phyloP scores from a whole-genome alignment of 192 early-diverging fungal species.

The Diversispora epigaea region DNA sequence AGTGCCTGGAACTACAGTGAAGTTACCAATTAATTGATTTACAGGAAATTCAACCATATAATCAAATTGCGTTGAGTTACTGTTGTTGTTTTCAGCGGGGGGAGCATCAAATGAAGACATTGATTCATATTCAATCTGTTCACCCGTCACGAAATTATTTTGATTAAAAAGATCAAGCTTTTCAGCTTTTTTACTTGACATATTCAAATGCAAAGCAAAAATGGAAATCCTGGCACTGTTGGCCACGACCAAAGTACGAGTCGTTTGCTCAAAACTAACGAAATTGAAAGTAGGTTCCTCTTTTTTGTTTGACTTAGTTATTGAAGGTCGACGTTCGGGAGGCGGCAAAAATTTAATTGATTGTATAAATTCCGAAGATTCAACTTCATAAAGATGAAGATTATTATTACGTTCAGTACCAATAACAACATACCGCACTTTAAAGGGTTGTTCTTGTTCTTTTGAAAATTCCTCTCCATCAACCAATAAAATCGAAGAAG shows the following conservation, averaged over 20 bases:
- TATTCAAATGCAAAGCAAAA: conserved; percentile 37
- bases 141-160: conserved; percentile 3
- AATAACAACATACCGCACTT: conserved; percentile 42
- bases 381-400: conserved; percentile 42
- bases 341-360: conserved; percentile 45
- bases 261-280: conserved; percentile 43
- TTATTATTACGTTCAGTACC: conserved; percentile 43
- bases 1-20: conserved; percentile 42
- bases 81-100: not conserved
- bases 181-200: not conserved
- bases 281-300: conserved; percentile 49
- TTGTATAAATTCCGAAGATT: conserved; percentile 33
- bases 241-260: conserved; percentile 40
- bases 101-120: conserved; percentile 19
- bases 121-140: conserved; percentile 24
- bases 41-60: conserved; percentile 52
- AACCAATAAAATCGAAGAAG: conserved; percentile 30
- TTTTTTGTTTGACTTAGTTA: conserved; percentile 36
- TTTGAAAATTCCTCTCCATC: conserved; percentile 29
- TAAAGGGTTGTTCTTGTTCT: conserved; percentile 39
- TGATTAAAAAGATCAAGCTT: conserved; percentile 15
- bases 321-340: conserved; percentile 38
- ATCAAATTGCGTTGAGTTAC: conserved; percentile 37
- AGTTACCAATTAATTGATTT: conserved; percentile 43
- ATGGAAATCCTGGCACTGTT: conserved; percentile 50